phyloP scores from a whole-genome alignment of 768 basidiomycete genomes.

The Rhizopogon vulgaris region DNA sequence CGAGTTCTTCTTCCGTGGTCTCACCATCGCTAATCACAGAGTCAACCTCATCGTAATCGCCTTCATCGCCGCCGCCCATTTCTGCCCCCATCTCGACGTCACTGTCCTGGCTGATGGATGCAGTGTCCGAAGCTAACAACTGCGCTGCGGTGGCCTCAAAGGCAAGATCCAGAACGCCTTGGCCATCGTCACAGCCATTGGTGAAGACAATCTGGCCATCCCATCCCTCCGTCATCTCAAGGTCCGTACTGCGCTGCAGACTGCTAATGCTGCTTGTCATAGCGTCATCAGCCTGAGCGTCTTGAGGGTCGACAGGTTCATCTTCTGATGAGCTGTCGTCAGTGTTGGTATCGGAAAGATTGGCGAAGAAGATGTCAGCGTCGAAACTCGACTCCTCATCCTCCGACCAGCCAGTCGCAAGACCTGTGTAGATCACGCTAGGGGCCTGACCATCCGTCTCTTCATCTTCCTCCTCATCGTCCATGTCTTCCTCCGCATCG shows the following conservation, averaged over 20 bases:
- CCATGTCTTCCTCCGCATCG: conserved; percentile 31
- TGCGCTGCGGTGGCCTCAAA: conserved; percentile 60
- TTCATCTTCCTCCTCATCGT: conserved; percentile 38
- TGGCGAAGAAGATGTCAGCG: conserved; percentile 79
- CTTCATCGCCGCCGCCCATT: conserved; percentile 18
- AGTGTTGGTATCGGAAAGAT: conserved; percentile 54
- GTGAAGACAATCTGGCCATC: conserved; percentile 73
- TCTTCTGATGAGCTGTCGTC: conserved; percentile 32
- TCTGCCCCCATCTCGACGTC: conserved; percentile 41
- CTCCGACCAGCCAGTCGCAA: conserved; percentile 74
- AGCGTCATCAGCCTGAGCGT: conserved; percentile 19
- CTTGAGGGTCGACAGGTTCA: conserved; percentile 42
- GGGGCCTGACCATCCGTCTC: conserved; percentile 39
- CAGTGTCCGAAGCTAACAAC: conserved; percentile 41
- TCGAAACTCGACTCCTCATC: conserved; percentile 76
- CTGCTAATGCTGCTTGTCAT: conserved; percentile 25
- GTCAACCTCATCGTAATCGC: conserved; percentile 35
- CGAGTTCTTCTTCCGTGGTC: conserved; percentile 80
- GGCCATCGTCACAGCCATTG: conserved; percentile 48
- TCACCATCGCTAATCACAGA: conserved; percentile 58
- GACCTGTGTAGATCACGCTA: conserved; percentile 47
- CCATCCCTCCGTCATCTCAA: conserved; percentile 69
- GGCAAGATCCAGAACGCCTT: conserved; percentile 56
- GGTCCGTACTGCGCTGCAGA: conserved; percentile 33
- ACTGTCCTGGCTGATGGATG: conserved; percentile 44